Evolutionary conservation across 1,284 basidiomycete species (phyloP).

Genomic region (Sphaerobolus stellatus): DNA sequence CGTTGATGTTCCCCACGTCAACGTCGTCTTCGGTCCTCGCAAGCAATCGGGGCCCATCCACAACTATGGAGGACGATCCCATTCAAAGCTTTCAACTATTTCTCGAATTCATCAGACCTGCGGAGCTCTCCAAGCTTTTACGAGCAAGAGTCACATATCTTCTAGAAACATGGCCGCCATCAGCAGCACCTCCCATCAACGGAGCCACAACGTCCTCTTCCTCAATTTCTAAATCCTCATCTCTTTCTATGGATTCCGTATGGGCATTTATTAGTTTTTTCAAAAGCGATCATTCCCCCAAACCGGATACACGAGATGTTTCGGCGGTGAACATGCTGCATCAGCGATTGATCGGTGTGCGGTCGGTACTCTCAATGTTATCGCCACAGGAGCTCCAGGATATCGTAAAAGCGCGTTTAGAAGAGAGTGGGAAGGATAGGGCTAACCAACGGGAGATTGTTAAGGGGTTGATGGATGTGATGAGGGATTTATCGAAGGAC

Average conservation of each 20-base stretch:
- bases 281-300: too few relatives aligned
- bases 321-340: constrained; percentile 2
- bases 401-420: constrained; percentile 4
- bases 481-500: neutral
- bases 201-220: neutral
- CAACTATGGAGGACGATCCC: neutral
- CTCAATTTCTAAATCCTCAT: neutral
- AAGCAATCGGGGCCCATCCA: neutral
- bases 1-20: constrained; percentile 13
- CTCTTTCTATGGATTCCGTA: constrained; percentile 3
- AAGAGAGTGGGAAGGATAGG: constrained; percentile 5
- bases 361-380: constrained; percentile 5
- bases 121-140: constrained; percentile 8
- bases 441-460: neutral
- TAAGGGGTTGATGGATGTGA: constrained; percentile 10
- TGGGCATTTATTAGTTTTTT: constrained; percentile 11
- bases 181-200: neutral
- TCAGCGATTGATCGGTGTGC: constrained; percentile 4
- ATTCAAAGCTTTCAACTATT: constrained; percentile 3
- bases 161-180: constrained; percentile 7
- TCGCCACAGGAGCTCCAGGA: constrained; percentile 5
- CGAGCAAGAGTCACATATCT: constrained; percentile 8
- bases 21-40: constrained; percentile 3
- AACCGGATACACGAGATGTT: too few relatives aligned
- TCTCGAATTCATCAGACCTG: constrained; percentile 5